Evolutionary conservation across 768 basidiomycete genomes (phyloP), one percentile per base, ranked within the genome.

Genomic region (Amanita pseudoporphyria): DNA sequence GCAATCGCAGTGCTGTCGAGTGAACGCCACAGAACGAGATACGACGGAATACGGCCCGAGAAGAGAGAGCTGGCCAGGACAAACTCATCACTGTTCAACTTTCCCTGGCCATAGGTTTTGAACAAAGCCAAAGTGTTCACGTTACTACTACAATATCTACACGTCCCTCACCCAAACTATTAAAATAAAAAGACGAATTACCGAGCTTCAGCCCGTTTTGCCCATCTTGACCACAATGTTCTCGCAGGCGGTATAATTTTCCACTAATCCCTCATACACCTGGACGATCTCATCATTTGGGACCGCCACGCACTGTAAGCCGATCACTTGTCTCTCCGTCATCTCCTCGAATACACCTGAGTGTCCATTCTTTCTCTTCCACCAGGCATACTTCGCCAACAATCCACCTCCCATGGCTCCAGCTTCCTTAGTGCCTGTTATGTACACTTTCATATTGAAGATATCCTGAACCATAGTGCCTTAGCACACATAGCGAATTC

Each of bases 371-470:
- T 58, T 56, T n/a, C 58, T 60, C 38, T 69, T 73, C 82, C 82
- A 85, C 79, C 79, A 84, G 2, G 81, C 76, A 60, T 74, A 87
- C 58, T 78, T 80, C 5, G 84, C 86, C 47, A 87, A 67, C 24
- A 84, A 62, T 5, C 81, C 84, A 30, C 84, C 85, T 35, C 86
- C 86, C 61, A 79, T 77, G 6, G 74, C 82, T 7, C 82, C 84
- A 21, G 81, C 84, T 62, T 86, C 83, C 60, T 80, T 79, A 1
- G 79, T 81, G 9, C 65, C 63, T 14, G 81, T 81, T 28, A 83
- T 73, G 60, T 80, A 89, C 10, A 86, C 81, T 38, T 80, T 77
- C 70, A 88, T 82, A 39, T 72, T 73, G 54, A 93, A 82, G n/a
- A 91, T 70, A 61, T 91, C 84, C 72, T 73, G 31, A 40, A 43